These are phyloP conservation scores for Dendrocalamus latiflorus DNA, from an alignment of 202 grass and related monocot genomes.

Conservation along the genomic window DNA sequence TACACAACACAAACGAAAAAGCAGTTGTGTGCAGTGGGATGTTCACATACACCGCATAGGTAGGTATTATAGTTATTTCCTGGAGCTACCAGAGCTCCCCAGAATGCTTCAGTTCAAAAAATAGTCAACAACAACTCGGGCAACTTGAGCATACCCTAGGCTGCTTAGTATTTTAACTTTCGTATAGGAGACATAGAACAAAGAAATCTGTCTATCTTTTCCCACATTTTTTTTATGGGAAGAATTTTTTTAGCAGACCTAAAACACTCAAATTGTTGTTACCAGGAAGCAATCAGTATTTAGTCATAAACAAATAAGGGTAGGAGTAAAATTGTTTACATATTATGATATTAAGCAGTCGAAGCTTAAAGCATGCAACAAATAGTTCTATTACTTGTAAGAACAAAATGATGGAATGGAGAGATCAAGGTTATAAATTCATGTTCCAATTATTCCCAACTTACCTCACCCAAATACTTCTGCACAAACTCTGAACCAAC, in stretches of 20 bases:
- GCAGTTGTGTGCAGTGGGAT: not conserved
- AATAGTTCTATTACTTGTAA: not conserved
- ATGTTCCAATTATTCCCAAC: not conserved
- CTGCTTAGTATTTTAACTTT: not conserved
- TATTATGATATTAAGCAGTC: not conserved
- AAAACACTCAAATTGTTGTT: not conserved
- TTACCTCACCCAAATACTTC: conserved; percentile 95
- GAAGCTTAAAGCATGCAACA: not conserved
- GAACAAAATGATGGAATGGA: not conserved
- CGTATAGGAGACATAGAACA: not conserved
- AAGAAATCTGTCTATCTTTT: not conserved
- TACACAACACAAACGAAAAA: not conserved
- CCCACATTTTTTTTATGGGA: not conserved
- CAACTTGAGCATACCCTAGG: not conserved
- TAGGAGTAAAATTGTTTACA: not conserved
- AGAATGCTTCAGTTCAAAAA: not conserved
- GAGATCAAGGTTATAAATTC: not conserved
- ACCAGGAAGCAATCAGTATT: not conserved
- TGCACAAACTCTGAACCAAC: conserved; percentile 96
- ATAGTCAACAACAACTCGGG: not conserved
- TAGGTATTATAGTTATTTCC: not conserved
- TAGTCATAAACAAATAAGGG: not conserved
- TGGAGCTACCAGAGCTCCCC: not conserved
- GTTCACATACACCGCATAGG: not conserved
- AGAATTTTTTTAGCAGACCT: not conserved